These are phyloP conservation scores for Naganishia cerealis DNA, from an alignment of 1,284 basidiomycete genomes.

Conservation along the genomic window DNA sequence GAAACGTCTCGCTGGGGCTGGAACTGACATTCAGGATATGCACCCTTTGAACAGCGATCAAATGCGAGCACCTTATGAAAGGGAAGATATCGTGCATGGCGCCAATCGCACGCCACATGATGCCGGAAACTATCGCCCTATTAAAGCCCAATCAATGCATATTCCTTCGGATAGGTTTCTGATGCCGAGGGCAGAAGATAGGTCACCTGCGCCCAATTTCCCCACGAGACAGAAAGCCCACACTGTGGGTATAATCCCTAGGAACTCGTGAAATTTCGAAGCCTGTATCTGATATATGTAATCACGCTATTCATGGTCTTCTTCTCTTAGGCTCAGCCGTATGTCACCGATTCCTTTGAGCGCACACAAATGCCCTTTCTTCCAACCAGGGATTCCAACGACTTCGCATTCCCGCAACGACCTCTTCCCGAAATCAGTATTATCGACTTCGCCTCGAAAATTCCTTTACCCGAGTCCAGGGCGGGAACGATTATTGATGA, in stretches of 20 bases:
- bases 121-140: neutral
- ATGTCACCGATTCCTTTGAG: conserved; percentile 6
- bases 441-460: conserved; percentile 29
- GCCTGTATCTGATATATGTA: neutral
- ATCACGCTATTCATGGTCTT: conserved; percentile 7
- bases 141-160: conserved; percentile 2
- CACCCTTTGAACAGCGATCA: conserved; percentile 5
- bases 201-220: neutral
- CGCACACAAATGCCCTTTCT: conserved; percentile 32
- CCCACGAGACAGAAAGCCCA: conserved; percentile 3
- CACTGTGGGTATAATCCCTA: conserved; percentile 22
- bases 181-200: neutral
- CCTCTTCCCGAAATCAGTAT: conserved; percentile 13
- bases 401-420: neutral
- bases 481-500: conserved; percentile 20
- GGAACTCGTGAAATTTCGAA: conserved; percentile 20
- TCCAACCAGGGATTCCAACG: conserved; percentile 7
- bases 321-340: conserved; percentile 1
- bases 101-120: neutral
- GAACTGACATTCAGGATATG: conserved; percentile 19
- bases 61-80: conserved; percentile 7
- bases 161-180: conserved; percentile 11
- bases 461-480: conserved; percentile 32
- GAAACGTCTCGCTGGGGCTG: conserved; percentile 19
- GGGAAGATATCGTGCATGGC: neutral